Evolutionary conservation across 257 asterid genomes (phyloP), one percentile per base, ranked within the genome.

Genomic region (Rhazya stricta): DNA sequence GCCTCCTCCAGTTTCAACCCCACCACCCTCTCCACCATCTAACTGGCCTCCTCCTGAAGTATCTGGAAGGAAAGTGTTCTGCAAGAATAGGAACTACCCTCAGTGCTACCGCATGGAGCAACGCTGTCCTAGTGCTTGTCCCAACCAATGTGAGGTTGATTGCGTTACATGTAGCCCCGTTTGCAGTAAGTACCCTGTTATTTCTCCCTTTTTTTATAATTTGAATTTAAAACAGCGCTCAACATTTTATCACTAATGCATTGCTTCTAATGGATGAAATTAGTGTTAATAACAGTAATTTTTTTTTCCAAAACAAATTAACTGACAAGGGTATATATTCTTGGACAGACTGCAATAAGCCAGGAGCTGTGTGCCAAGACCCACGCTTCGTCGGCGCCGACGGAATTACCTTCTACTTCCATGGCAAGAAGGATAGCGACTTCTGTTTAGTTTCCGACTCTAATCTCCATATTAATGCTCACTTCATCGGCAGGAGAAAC

Each of bases 151-250:
- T 79, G 72, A 73, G 53, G 84, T 75, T 25, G 76, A 83, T 21
- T 79, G 86, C 45, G 86, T 74, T 6, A 76, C 81, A 34, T 83
- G 86, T 71, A 80, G 80, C 66, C 83, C 83, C 5, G 46, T 80
- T 56, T 93, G 97, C 79, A 13, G 97, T n/a, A n/a, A n/a, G n/a
- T 77, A n/a, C n/a, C n/a, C n/a, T n/a, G n/a, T n/a, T n/a, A n/a
- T n/a, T n/a, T n/a, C n/a, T n/a, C n/a, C n/a, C n/a, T n/a, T n/a
- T n/a, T n/a, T n/a, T n/a, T n/a, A n/a, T n/a, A n/a, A n/a, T n/a
- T n/a, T n/a, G n/a, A n/a, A n/a, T n/a, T n/a, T n/a, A n/a, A n/a
- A n/a, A n/a, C n/a, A n/a, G n/a, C n/a, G n/a, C n/a, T n/a, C n/a
- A n/a, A n/a, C n/a, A n/a, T n/a, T n/a, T n/a, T n/a, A n/a, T n/a